These are phyloP conservation scores for Trichoderma atroviride DNA, from an alignment of 2,329 filamentous ascomycete species.

Conservation along the genomic window DNA sequence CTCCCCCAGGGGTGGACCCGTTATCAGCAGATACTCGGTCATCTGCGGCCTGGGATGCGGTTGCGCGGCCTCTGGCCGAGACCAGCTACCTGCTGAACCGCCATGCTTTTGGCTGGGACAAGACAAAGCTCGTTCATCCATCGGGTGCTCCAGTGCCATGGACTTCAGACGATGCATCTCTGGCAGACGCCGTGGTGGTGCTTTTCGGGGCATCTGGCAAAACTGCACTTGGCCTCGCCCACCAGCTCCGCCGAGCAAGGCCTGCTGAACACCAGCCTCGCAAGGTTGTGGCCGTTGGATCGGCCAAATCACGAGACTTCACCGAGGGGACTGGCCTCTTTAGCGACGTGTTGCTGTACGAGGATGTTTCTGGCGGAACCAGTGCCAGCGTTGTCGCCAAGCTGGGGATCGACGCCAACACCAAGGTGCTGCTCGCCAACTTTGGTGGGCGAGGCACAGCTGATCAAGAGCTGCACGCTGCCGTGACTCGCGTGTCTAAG, in stretches of 20 bases:
- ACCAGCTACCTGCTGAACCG: conserved; percentile 5
- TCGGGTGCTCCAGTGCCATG: neutral
- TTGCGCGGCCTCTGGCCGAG: neutral
- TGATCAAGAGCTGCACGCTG: neutral
- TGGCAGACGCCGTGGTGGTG: conserved; percentile 3
- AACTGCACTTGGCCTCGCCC: neutral
- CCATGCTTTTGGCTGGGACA: conserved; percentile 4
- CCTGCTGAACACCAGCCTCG: neutral
- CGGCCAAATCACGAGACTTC: neutral
- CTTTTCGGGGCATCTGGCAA: conserved; percentile 8
- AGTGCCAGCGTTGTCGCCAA: neutral
- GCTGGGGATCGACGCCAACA: conserved; percentile 2
- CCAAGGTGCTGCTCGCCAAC: conserved; percentile 7
- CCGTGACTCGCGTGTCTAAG: neutral
- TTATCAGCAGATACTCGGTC: neutral
- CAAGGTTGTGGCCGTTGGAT: conserved; percentile 2
- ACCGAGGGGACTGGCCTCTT: neutral
- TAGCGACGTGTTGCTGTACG: conserved; percentile 3
- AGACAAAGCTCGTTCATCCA: neutral
- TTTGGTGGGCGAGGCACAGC: conserved; percentile 1
- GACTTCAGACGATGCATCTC: neutral
- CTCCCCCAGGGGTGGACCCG: neutral
- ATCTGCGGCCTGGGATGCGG: neutral
- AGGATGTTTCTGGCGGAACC: neutral
- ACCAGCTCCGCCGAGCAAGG: conserved; percentile 2